Base-by-base conservation (phyloP, 2,329 filamentous ascomycete species). In the Scedosporium minutisporum region DNA sequence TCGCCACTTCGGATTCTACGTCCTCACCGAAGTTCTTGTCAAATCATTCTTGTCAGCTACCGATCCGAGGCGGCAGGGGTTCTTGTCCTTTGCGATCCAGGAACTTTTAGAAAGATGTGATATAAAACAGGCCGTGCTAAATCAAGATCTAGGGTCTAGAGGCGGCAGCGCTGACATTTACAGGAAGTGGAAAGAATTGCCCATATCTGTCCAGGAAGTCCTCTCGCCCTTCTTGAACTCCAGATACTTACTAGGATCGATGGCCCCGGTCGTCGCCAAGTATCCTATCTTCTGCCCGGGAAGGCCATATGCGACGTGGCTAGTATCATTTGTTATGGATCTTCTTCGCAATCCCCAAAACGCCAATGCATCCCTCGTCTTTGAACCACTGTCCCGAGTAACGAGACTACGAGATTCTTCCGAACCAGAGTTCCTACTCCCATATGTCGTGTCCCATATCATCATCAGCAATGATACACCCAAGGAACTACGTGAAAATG, bases 51-150 rank as follows among this genome's bases (percentile, higher is more conserved):
- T 96, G 53, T 96, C 93, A 1, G 89, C 91, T 1, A 95, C 89
- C 0, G 96, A 97, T 71, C 89, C 92, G 2, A 87, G 86, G 66
- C 82, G 92, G 5, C 95, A 97, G 73, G 93, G 92, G 0, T 96
- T 96, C 71, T 80, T 99, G 18, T 93, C 93, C 1, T 99, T 90
- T 74, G 90, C 89, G 1, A 97, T 99, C 87, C 95, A 99, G 73
- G 89, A 96, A 69, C 81, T 97, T 48, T 81, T 97, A 3, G 87
- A 87, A 55, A 86, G 88, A 67, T 91, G 89, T 69, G 87, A 89
- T 29, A 87, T 97, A 69, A 86, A 81, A 64, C 78, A 82, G 10
- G 84, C 82, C 0, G 80, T 78, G 60, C 73, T 72, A 33, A 73
- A 74, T 71, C 73, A 76, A 44, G 74, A 76, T 3, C 72, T 73